These are phyloP conservation scores for Phaeotremella skinneri DNA, from an alignment of 768 basidiomycete species.

Conservation along the genomic window DNA sequence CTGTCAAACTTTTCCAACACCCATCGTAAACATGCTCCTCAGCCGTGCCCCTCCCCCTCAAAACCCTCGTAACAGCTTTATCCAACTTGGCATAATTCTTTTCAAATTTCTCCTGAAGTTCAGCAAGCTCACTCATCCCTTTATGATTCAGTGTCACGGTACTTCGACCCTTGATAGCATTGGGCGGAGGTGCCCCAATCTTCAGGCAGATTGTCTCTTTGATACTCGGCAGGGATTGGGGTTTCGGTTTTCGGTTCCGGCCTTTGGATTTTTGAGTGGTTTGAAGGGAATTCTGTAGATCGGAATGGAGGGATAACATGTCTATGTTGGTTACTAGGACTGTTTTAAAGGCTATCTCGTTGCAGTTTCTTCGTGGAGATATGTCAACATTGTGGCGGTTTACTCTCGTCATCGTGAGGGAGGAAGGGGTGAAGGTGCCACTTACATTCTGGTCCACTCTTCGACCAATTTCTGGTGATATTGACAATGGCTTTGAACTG, in stretches of 20 bases:
- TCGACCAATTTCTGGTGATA: constrained; percentile 13
- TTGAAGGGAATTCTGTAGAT: too few species aligned
- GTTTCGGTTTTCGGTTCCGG: background rate
- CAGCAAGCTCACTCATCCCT: constrained; percentile 6
- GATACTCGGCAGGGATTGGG: background rate
- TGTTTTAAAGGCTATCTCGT: constrained; percentile 40
- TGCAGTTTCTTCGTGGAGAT: constrained; percentile 24
- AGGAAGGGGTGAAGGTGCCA: background rate
- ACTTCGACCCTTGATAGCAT: background rate
- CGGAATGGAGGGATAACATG: constrained; percentile 8
- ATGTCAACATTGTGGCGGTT: background rate
- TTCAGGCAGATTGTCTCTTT: background rate
- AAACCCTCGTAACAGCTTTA: background rate
- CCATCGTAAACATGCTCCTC: constrained; percentile 1
- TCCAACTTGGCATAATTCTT: background rate
- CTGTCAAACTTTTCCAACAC: constrained; percentile 4
- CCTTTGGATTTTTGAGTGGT: constrained; percentile 4
- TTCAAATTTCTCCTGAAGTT: constrained; percentile 16
- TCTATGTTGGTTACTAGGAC: constrained; percentile 34
- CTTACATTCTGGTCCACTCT: constrained; percentile 18
- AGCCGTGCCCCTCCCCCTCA: background rate
- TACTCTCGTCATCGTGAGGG: too few species aligned
- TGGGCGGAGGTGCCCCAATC: background rate
- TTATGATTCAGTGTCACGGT: background rate
- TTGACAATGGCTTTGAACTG: constrained; percentile 12